Evolutionary conservation across 1,284 basidiomycete genomes (phyloP), one percentile per base, ranked within the genome.

Genomic region (Earliella scabrosa): DNA sequence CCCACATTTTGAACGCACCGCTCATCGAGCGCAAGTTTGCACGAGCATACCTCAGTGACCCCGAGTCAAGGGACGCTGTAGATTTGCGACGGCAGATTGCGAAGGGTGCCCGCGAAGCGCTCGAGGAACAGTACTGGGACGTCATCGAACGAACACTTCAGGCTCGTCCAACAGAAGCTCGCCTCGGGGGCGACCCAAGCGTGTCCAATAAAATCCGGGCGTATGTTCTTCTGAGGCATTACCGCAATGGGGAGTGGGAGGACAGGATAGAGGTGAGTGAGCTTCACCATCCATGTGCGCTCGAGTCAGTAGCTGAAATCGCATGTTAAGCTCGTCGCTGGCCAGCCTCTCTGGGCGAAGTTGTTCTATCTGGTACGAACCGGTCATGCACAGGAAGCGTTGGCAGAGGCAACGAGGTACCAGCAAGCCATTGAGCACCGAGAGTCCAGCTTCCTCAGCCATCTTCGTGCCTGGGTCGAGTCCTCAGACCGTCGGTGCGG

Each of bases 341-440:
- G 92, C 14, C 88, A 90, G 64, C 94, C 95, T 6, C 68, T 98
- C 14, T 99, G 95, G 95, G 96, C 96, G 13, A 87, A 92, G 56
- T 73, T 97, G 38, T 99, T 93, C 75, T 95, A 92, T 74, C 83
- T 99, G 9, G 79, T 99, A 8, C 87, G 97, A 26, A 90, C 90
- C 2, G 97, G 97, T 1, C 87, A 96, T 69, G 71, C 80, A 11
- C 75, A 83, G 39, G 95, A 97, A 59, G 95, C 97, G 0, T 75
- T 97, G 31, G 80, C 83, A 7, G 88, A 95, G 54, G 89, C 93
- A 0, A 67, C 86, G 21, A 82, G 85, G 26, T 85, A 88, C 69
- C 89, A 93, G 65, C 77, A 83, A 45, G 86, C 86, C 1, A 86
- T 99, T 51, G 87, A 92, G 43, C 82, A 86, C 62, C 85, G 90